phyloP scores from a whole-genome alignment of 257 asterid genomes.

The Solanum sparsipilum region DNA sequence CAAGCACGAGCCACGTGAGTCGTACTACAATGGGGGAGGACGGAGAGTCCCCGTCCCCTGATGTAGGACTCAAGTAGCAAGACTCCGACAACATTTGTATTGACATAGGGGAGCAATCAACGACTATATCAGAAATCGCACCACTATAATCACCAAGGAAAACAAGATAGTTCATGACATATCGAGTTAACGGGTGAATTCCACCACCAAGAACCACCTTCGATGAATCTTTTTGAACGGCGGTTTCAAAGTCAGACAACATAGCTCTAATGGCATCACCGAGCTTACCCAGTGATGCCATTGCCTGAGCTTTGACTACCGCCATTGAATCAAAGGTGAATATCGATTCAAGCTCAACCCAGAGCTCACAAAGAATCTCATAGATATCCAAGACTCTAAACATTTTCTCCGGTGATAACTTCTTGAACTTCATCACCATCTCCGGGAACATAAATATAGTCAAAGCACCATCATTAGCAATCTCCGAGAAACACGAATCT shows the following conservation, averaged over 20 bases:
- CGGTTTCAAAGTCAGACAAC: slow-evolving; percentile 57
- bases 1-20: slow-evolving; percentile 61
- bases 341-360: slow-evolving; percentile 53
- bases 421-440: slow-evolving; percentile 39
- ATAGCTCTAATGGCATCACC: slow-evolving; percentile 53
- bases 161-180: slow-evolving; percentile 74
- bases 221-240: slow-evolving; percentile 65
- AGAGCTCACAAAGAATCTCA: slow-evolving; percentile 46
- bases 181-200: slow-evolving; percentile 74
- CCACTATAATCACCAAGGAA: slow-evolving; percentile 69
- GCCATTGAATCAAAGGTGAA: slow-evolving; percentile 37
- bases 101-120: slow-evolving; percentile 30
- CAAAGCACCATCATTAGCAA: slow-evolving; percentile 40
- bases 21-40: slow-evolving; percentile 30
- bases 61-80: slow-evolving; percentile 30
- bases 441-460: slow-evolving; percentile 43
- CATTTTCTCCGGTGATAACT: slow-evolving; percentile 62
- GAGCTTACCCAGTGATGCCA: slow-evolving; percentile 46
- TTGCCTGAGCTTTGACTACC: slow-evolving; percentile 41
- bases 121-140: slow-evolving; percentile 44
- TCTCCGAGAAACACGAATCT: slow-evolving; percentile 55
- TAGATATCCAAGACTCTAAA: slow-evolving; percentile 59
- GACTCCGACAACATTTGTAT: slow-evolving; percentile 36
- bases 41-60: slow-evolving; percentile 12
- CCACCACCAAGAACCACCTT: slow-evolving; percentile 48